Evolutionary conservation across 345 rosid genomes (phyloP), one percentile per base, ranked within the genome.

Genomic region (Eucalyptus paniculata): DNA sequence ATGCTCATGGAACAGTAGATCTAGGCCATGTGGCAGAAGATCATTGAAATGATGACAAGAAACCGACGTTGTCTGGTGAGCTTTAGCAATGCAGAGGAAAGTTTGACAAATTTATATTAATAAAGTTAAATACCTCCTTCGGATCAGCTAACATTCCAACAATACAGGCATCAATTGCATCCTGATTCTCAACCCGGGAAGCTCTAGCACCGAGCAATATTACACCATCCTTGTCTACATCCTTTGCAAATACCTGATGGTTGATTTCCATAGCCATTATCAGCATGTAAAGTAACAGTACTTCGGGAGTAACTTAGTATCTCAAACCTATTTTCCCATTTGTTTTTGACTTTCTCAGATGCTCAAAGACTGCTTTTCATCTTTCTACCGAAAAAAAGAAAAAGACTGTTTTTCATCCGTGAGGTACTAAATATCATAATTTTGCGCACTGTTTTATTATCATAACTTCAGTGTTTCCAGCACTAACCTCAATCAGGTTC

Each of bases 171-270:
- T 94, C 95, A 45, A 94, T 95, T 50, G 98, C 97, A 91, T 96
- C 98, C 86, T 96, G 97, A 91, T 96, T 96, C 91, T 95, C 97
- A 89, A 95, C 94, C 91, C 98, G 93, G 51, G 98, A 96, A 15
- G 98, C 98, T 91, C 96, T 95, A 85, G 98, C 97, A 11, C 94
- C 98, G 58, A 91, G 91, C 89, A 96, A 91, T 90, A 96, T 93
- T 69, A 96, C 89, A 3, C 86, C 89, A 4, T 95, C 97, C 89
- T 93, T 94, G 92, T 96, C 97, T 26, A 92, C 77, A 87, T 95
- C 96, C 90, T 95, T 96, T 12, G 87, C 91, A 82, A 95, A 96
- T 6, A 92, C 93, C 95, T 94, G 91, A 88, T 69, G 67, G 88
- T 65, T 65, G 77, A 65, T 65, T 30, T n/a, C 16, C 50, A 86